These are phyloP conservation scores for Macrocybe gigantea DNA, from an alignment of 768 basidiomycete genomes.

Conservation along the genomic window DNA sequence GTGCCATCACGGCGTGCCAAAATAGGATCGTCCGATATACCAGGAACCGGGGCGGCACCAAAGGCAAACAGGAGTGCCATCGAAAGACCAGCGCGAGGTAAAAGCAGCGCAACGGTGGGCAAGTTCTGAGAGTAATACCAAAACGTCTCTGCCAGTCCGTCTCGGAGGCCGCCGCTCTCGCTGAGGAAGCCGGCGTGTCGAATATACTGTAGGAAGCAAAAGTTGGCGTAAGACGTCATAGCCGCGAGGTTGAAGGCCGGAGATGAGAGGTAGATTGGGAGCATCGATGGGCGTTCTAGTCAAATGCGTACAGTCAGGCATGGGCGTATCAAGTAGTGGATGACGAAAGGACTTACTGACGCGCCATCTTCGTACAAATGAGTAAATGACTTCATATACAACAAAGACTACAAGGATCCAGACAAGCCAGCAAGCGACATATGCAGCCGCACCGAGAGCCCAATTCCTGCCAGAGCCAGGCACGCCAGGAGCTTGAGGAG, in stretches of 20 bases:
- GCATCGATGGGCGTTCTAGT: slow-evolving; percentile 75
- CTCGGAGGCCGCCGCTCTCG: slow-evolving; percentile 38
- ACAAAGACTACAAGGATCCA: slow-evolving; percentile 72
- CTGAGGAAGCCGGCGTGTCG: slow-evolving; percentile 59
- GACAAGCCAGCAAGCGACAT: slow-evolving; percentile 73
- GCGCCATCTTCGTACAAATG: slow-evolving; percentile 71
- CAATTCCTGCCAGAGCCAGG: slow-evolving; percentile 73
- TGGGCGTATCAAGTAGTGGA: slow-evolving; percentile 11
- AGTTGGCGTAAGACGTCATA: slow-evolving; percentile 77
- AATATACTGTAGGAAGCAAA: slow-evolving; percentile 79
- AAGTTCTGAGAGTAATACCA: slow-evolving; percentile 83
- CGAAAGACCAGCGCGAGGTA: slow-evolving; percentile 76
- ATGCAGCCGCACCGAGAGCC: slow-evolving; percentile 78
- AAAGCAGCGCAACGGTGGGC: slow-evolving; percentile 73
- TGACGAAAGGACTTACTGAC: slow-evolving; percentile 51
- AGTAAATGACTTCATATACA: slow-evolving; percentile 73
- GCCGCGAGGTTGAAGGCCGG: slow-evolving; percentile 70
- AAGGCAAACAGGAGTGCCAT: slow-evolving; percentile 69
- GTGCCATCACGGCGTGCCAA: slow-evolving; percentile 64
- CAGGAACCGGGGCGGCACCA: slow-evolving; percentile 41
- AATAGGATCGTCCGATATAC: slow-evolving; percentile 30
- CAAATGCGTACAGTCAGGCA: neutral
- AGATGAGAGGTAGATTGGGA: slow-evolving; percentile 79
- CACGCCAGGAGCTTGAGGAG: slow-evolving; percentile 61
- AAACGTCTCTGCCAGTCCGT: slow-evolving; percentile 73